phyloP scores from a whole-genome alignment of 768 basidiomycete species.

The Leccinum variicolor region DNA sequence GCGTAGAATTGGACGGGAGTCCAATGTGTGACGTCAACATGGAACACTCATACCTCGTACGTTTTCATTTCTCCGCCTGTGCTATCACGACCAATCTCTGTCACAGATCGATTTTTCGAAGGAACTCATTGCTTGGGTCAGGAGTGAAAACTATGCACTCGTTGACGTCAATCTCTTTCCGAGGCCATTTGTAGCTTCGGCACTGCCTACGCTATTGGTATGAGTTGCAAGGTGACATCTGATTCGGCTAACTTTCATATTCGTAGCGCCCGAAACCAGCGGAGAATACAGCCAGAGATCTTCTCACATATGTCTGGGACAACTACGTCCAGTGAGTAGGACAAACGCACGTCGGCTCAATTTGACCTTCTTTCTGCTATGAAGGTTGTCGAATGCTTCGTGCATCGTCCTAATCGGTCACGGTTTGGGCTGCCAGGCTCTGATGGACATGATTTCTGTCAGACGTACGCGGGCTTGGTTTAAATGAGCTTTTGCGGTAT shows the following conservation, averaged over 20 bases:
- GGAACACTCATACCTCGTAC: slow-evolving; percentile 83
- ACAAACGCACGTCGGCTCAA: background rate
- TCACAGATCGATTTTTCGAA: slow-evolving; percentile 84
- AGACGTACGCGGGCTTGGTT: slow-evolving; percentile 51
- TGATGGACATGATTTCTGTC: slow-evolving; percentile 70
- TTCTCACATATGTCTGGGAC: slow-evolving; percentile 91
- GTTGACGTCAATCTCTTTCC: slow-evolving; percentile 86
- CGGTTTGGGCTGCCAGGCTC: slow-evolving; percentile 73
- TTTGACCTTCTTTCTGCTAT: background rate
- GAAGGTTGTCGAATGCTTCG: slow-evolving; percentile 68
- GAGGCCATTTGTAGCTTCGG: slow-evolving; percentile 41
- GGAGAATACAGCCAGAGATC: slow-evolving; percentile 49
- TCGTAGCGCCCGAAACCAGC: slow-evolving; percentile 38
- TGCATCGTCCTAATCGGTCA: slow-evolving; percentile 83
- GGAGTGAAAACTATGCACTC: slow-evolving; percentile 60
- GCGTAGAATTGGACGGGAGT: slow-evolving; percentile 75
- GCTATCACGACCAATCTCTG: slow-evolving; percentile 1
- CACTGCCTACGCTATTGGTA: slow-evolving; percentile 33
- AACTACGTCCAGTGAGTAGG: slow-evolving; percentile 85
- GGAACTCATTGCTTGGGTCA: slow-evolving; percentile 75
- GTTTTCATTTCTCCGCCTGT: slow-evolving; percentile 5
- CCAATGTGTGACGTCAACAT: slow-evolving; percentile 68
- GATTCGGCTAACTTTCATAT: background rate
- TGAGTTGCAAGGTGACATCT: background rate
- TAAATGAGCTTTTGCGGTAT: background rate